These are phyloP conservation scores for Lippia alba DNA, from an alignment of 305 asterid species.

Conservation along the genomic window DNA sequence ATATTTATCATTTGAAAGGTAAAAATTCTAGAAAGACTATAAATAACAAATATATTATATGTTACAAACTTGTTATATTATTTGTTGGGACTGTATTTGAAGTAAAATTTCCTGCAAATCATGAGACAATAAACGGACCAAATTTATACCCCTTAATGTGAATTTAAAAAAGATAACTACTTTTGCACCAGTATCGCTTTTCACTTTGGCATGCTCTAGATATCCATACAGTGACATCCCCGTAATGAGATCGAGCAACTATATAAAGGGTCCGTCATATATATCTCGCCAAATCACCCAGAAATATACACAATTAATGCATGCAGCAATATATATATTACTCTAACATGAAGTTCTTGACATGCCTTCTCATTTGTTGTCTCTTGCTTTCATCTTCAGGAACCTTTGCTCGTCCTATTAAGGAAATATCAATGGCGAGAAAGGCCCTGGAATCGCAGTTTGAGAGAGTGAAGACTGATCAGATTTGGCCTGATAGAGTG, in stretches of 20 bases:
- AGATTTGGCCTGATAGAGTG: slow-evolving; percentile 48
- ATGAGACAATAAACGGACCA: too few relatives aligned
- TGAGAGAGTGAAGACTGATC: slow-evolving; percentile 14
- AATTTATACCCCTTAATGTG: too few relatives aligned
- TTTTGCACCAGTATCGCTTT: slow-evolving; percentile 30
- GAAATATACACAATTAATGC: background rate
- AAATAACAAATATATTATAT: too few relatives aligned
- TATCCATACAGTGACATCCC: background rate
- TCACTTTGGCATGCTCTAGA: slow-evolving; percentile 3
- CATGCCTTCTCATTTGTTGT: slow-evolving; percentile 41
- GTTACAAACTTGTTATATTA: too few relatives aligned
- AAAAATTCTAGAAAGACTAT: too few relatives aligned
- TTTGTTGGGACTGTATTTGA: too few relatives aligned
- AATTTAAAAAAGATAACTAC: slow-evolving; percentile 1
- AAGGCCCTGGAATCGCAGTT: slow-evolving; percentile 51
- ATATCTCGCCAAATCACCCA: background rate
- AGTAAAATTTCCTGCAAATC: too few relatives aligned
- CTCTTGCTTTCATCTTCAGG: slow-evolving; percentile 43
- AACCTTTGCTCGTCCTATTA: slow-evolving; percentile 42
- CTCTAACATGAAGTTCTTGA: slow-evolving; percentile 35
- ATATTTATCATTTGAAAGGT: too few relatives aligned
- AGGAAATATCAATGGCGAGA: slow-evolving; percentile 50
- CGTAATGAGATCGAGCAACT: slow-evolving; percentile 23
- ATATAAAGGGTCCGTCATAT: slow-evolving; percentile 22
- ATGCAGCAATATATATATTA: slow-evolving; percentile 21